A percentile compares a stretch with the other conserved stretches of the same genome.
These are phyloP conservation scores for Scheffersomyces lignicola DNA, from an alignment of 1,139 yeast genomes.

Conservation along the genomic window DNA sequence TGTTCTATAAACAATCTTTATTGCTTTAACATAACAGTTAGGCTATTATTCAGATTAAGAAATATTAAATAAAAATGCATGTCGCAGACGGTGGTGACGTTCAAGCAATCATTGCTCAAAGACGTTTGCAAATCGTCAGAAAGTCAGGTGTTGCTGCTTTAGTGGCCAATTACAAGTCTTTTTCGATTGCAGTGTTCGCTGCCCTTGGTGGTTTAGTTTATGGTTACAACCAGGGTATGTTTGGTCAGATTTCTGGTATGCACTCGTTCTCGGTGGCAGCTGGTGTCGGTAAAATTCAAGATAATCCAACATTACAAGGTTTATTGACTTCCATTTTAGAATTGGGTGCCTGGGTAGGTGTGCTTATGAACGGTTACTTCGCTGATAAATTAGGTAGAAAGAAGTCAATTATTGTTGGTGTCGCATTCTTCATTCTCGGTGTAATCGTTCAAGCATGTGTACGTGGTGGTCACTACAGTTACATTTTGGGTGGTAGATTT, in stretches of 20 bases:
- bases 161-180: conserved; percentile 9
- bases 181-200: conserved; percentile 18
- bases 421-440: conserved; percentile 29
- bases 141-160: conserved; percentile 10
- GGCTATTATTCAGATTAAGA: not conserved
- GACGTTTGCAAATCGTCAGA: conserved; percentile 9
- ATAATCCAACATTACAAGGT: conserved; percentile 21
- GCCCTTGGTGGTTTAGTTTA: conserved; percentile 36
- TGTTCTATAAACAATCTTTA: not conserved
- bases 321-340: conserved; percentile 24
- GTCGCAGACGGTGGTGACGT: conserved; percentile 10
- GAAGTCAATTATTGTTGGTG: conserved; percentile 26
- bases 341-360: conserved; percentile 24
- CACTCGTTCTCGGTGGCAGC: conserved; percentile 17
- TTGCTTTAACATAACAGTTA: not conserved
- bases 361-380: conserved; percentile 20
- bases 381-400: conserved; percentile 34
- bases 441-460: conserved; percentile 32
- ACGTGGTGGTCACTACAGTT: conserved; percentile 13
- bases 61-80: conserved; percentile 7
- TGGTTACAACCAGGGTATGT: conserved; percentile 78
- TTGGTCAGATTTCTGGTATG: conserved; percentile 64
- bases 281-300: conserved; percentile 17
- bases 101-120: conserved; percentile 11
- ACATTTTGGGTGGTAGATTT: conserved; percentile 25